These are phyloP conservation scores for Pulveroboletus sp. DNA, from an alignment of 768 basidiomycete species.

Conservation along the genomic window DNA sequence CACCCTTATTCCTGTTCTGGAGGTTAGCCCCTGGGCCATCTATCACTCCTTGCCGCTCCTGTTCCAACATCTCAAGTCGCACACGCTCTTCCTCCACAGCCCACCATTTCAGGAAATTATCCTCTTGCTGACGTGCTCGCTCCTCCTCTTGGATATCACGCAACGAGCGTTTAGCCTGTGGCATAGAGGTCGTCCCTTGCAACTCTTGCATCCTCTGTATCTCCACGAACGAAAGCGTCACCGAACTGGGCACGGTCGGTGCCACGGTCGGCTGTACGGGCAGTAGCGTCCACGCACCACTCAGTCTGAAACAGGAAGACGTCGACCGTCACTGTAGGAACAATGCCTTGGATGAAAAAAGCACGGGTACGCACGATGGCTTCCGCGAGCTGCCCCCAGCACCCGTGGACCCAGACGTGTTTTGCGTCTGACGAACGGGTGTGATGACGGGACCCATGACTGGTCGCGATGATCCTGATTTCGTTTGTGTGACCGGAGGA, in stretches of 20 bases:
- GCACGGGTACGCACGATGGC: slow-evolving; percentile 41
- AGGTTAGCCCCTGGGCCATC: not conserved
- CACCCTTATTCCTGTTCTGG: slow-evolving; percentile 3
- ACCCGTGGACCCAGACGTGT: slow-evolving; percentile 24
- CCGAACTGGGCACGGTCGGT: slow-evolving; percentile 21
- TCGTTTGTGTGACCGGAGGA: slow-evolving; percentile 21
- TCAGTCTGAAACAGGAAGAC: slow-evolving; percentile 11
- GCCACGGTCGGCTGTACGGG: slow-evolving; percentile 46
- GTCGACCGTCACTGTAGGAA: not conserved
- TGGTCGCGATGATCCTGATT: slow-evolving; percentile 26
- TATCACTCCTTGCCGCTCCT: not conserved
- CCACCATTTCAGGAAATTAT: slow-evolving; percentile 89
- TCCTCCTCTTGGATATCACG: slow-evolving; percentile 87
- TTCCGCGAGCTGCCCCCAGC: slow-evolving; percentile 31
- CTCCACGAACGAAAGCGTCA: slow-evolving; percentile 62
- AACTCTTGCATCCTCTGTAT: slow-evolving; percentile 78
- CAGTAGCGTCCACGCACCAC: slow-evolving; percentile 60
- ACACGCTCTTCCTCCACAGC: slow-evolving; percentile 72
- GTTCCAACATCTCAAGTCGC: slow-evolving; percentile 39
- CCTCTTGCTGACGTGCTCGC: slow-evolving; percentile 57
- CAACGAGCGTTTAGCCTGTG: slow-evolving; percentile 58
- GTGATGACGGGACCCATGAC: slow-evolving; percentile 59
- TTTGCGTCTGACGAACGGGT: slow-evolving; percentile 46
- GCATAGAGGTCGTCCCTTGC: slow-evolving; percentile 34
- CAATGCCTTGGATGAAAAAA: not conserved